phyloP scores from a whole-genome alignment of 495 filamentous ascomycete genomes.

The Rhypophila decipiens region DNA sequence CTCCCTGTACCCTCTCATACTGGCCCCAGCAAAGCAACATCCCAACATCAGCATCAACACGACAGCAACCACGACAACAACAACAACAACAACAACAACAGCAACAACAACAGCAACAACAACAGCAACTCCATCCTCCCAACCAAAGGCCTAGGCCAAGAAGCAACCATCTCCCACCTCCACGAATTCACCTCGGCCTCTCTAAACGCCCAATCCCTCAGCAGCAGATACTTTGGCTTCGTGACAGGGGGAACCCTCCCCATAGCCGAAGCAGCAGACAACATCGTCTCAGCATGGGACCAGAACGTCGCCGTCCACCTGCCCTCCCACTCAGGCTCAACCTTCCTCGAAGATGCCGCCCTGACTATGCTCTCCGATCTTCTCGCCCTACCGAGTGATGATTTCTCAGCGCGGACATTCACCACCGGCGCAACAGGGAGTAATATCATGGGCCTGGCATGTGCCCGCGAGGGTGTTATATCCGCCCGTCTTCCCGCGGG shows the following conservation, averaged over 20 bases:
- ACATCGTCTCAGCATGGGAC: conserved; percentile 68
- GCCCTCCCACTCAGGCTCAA: conserved; percentile 63
- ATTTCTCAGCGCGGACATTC: conserved; percentile 61
- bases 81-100: not conserved
- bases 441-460: conserved; percentile 77
- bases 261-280: conserved; percentile 78
- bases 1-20: not conserved
- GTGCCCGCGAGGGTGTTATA: conserved; percentile 64
- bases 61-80: not conserved
- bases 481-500: conserved; percentile 26
- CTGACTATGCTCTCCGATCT: conserved; percentile 64
- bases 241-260: conserved; percentile 78
- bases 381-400: conserved; percentile 47
- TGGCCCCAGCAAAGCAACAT: not conserved
- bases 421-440: conserved; percentile 86
- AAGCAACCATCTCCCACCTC: conserved; percentile 35
- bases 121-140: not conserved
- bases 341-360: conserved; percentile 66
- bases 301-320: conserved; percentile 86
- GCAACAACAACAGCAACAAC: not conserved
- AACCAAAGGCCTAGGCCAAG: conserved; percentile 12
- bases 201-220: conserved; percentile 57
- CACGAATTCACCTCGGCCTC: conserved; percentile 57
- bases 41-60: not conserved
- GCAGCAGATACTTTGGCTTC: conserved; percentile 74